Base-by-base conservation (phyloP, 768 basidiomycete genomes). In the Multifurca ochricompacta region DNA sequence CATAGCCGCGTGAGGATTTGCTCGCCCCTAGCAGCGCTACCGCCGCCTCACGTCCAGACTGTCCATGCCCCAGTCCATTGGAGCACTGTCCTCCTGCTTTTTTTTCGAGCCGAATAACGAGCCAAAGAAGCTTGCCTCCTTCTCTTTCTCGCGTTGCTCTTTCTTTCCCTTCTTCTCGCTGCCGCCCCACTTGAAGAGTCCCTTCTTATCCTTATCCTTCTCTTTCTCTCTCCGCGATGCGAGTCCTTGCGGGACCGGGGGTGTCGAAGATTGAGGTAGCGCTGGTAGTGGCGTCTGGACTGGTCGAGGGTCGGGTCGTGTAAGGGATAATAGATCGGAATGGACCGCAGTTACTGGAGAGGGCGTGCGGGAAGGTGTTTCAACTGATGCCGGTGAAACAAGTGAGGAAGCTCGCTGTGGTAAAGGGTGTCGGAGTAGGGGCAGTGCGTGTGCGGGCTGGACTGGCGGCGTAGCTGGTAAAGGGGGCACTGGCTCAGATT, bases 71-170 rank as follows among this genome's bases (percentile, higher is more conserved):
- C 13, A 67, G 50, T 19, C 55, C 48, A 71, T 60, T 25, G 77
- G 68, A 43, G 74, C 67, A 13, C 72, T 67, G 40, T 94, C 90
- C 37, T 90, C 85, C 62, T 83, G 83, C 77, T 93, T 96, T 77
- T 89, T 91, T 67, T 79, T 83, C 60, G 84, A 76, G 21, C 91
- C 83, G 67, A 97, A 97, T 3, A 97, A 74, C 10, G 90, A 91
- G 2, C 92, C 91, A 60, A 98, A 91, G 74, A 97, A 96, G 2
- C 91, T 77, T 18, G 80, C 71, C n/a, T 87, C 85, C 67, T 83
- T 83, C 64, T 86, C 83, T 59, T 76, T 75, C 56, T 75, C 76
- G 64, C 79, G 80, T 60, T 57, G 78, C 40, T 74, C 73, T 58
- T 79, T 77, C 66, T 77, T 78, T 62, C 79, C 76, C 48, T 65